Evolutionary conservation across 805 yeast species (phyloP), one percentile per base, ranked within the genome.

Genomic region (Huiozyma sinensis): DNA sequence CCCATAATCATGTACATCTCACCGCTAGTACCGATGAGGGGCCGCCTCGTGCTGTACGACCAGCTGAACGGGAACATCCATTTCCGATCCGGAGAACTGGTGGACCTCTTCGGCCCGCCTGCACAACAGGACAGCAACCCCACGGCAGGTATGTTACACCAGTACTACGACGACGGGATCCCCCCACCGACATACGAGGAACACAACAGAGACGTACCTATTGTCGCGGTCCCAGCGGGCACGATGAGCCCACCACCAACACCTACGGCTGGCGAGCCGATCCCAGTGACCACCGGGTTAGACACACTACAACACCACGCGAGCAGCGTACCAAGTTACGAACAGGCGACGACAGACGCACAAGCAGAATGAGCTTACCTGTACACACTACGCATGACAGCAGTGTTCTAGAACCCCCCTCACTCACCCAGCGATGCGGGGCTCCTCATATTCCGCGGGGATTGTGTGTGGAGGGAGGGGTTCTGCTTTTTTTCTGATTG

Each of bases 1-100:
- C 97, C 97, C 0, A 71, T 89, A 5, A 71, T 71, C 31, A 58
- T 84, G 17, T 83, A 76, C 61, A 75, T 85, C 11, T 73, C 80
- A 13, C 96, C 97, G 2, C 81, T 81, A 53, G 81, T 86, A 6
- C 71, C 81, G 1, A 72, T 88, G 48, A 51, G 60, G 28, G 72
- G 72, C 8, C 53, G 71, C 28, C 55, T 53, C 39, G 66, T 68
- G 7, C 47, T 66, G 10, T 51, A 66, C 40, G 72, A 68, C 47
- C 61, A 64, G 40, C 38, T 41, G 28, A 54, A 58, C 28, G 71
- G 71, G 2, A 63, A 61, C 49, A 61, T 67, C n/a, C 72, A 68
- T 50, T 68, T 68, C 53, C 52, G 71, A 30, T 56, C 67, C 8
- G 67, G 66, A 8, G 64, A 65, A 38, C 57, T 63, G 27, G 60